Base-by-base conservation (phyloP, 2,329 filamentous ascomycete species). In the Epichloe hybrida region DNA sequence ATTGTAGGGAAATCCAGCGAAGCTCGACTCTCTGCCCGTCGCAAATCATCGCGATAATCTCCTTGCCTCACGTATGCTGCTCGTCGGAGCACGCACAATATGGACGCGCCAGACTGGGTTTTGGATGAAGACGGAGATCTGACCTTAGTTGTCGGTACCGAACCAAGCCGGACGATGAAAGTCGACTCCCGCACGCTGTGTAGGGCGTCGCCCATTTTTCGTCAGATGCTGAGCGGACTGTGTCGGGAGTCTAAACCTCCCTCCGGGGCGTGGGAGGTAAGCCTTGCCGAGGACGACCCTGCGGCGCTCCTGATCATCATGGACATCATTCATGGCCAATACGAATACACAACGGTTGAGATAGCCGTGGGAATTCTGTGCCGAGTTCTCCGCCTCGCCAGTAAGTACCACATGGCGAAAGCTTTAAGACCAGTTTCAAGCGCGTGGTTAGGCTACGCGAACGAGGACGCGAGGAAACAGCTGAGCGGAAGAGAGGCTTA, bases 381-480 rank as follows among this genome's bases (percentile, higher is more conserved):
- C 9, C 35, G 15, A 52, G 2, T 57, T 12, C 40, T 53, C 3
- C 13, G 50, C 8, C 35, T 59, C 6, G 52, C 48, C 17, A 39
- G 48, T 36, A 60, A 58, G 43, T 60, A 59, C 23, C 41, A 50
- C 6, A 54, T 55, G 56, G 41, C 50, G 8, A 47, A 50, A 17
- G 49, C 52, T 2, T 31, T 59, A 6, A 50, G 52, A 4, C 42
- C 57, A 20, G 20, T 50, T 13, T 7, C 34, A 12, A 12, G 35
- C 15, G 23, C 41, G 15, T 50, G 48, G 48, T 13, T 39, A 4
- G 9, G 31, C 2, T 8, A 39, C 8, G 20, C 42, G 6, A 8
- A 13, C 12, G n/a, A 11, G 13, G 34, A 31, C 35, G 6, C 42
- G 21, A 11, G 9, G 11, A 5, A 5, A 35, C n/a, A 41, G 3